phyloP scores from a whole-genome alignment of 345 rosid genomes.

The Linum usitatissimum region DNA sequence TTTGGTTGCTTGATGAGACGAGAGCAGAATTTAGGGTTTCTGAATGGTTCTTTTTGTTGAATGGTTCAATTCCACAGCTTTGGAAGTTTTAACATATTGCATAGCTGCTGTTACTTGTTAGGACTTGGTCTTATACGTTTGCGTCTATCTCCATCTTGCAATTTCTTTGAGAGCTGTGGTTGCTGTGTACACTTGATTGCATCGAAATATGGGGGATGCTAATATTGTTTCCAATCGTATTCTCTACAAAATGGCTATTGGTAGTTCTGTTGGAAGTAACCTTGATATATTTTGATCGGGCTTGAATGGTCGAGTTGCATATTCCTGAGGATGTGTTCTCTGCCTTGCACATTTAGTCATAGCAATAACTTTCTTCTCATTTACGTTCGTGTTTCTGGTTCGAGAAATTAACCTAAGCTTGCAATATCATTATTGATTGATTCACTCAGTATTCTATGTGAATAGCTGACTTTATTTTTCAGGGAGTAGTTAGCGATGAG shows the following conservation, averaged over 20 bases:
- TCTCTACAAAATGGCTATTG: background rate
- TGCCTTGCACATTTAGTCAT: background rate
- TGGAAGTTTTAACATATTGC: background rate
- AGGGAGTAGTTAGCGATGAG: slow-evolving; percentile 23
- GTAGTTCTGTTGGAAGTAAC: background rate
- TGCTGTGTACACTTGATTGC: background rate
- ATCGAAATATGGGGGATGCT: background rate
- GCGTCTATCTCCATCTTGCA: background rate
- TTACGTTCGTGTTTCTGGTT: background rate
- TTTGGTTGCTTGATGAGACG: too few relatives aligned
- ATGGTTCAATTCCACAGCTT: background rate
- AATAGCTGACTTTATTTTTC: slow-evolving; percentile 14
- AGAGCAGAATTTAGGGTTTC: background rate
- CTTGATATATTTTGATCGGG: background rate
- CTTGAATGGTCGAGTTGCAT: background rate
- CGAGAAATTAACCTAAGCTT: background rate
- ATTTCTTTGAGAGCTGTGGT: background rate
- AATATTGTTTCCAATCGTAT: background rate
- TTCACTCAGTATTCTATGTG: background rate
- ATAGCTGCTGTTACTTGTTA: background rate
- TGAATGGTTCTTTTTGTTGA: background rate
- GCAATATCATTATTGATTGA: background rate
- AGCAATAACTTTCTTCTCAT: background rate
- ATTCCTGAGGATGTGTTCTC: too few relatives aligned
- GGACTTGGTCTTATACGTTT: background rate